phyloP scores from a whole-genome alignment of 495 filamentous ascomycete species.

The Mycothermus thermophilus region DNA sequence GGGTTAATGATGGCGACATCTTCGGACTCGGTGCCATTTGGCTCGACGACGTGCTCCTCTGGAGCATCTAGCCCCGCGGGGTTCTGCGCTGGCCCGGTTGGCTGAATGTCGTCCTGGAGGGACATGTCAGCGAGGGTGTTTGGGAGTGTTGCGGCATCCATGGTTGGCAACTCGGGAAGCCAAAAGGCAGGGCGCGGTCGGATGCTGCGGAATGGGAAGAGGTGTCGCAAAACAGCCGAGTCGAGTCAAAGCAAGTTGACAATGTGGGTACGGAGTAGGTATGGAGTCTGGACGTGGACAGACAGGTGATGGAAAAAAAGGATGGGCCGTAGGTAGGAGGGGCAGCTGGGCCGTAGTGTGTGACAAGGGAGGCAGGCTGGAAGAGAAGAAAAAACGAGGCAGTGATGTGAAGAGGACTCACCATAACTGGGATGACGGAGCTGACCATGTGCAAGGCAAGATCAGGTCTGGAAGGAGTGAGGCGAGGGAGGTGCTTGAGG shows the following conservation, averaged over 20 bases:
- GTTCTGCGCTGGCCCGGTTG: constrained; percentile 26
- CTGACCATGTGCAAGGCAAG: background rate
- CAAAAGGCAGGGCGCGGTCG: no score
- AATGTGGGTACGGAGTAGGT: background rate
- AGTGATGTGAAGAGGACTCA: background rate
- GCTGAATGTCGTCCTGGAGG: constrained; percentile 25
- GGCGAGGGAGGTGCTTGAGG: no score
- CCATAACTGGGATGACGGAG: background rate
- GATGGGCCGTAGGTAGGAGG: background rate
- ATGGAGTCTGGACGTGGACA: background rate
- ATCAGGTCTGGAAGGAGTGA: no score
- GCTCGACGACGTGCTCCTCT: constrained; percentile 47
- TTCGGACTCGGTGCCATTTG: constrained; percentile 57
- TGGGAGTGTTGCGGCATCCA: constrained; percentile 12
- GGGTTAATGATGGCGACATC: constrained; percentile 75
- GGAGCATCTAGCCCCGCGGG: constrained; percentile 63
- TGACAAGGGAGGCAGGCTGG: no score
- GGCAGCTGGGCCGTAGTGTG: no score
- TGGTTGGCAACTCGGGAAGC: background rate
- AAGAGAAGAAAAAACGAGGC: background rate
- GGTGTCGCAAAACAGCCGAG: no score
- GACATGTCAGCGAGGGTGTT: constrained; percentile 16
- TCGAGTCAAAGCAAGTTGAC: no score
- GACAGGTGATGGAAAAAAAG: background rate
- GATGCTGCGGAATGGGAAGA: no score